Conservation (phyloP, 23 red algal species). For the Gracilaria gracilis region DNA sequence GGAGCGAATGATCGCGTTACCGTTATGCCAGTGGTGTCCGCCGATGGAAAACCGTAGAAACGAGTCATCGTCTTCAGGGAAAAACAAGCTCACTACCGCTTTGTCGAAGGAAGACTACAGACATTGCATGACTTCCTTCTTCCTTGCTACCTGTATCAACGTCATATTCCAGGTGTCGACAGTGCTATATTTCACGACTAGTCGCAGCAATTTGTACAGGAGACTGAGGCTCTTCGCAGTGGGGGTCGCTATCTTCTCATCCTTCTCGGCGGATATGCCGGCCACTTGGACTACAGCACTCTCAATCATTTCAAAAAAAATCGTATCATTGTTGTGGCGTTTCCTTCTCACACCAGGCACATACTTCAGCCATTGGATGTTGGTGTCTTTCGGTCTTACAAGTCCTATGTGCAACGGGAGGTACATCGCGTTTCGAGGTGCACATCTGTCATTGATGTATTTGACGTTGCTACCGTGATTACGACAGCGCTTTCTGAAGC, state of each 20-base stretch:
- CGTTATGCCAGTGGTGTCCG: slow-evolving; percentile 33
- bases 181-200: slow-evolving; percentile 27
- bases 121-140: slow-evolving; percentile 1
- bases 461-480: not conserved
- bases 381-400: not conserved
- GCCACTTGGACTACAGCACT: not conserved
- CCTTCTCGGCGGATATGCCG: slow-evolving; percentile 10
- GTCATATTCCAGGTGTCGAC: slow-evolving; percentile 13
- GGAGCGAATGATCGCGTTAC: slow-evolving; percentile 12
- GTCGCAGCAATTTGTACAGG: not conserved
- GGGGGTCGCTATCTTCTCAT: slow-evolving; percentile 23
- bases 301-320: not conserved
- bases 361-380: slow-evolving; percentile 16
- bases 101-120: not conserved
- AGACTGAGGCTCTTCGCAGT: not conserved
- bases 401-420: slow-evolving; percentile 31
- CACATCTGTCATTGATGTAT: not conserved
- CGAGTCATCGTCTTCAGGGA: not conserved
- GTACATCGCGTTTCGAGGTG: not conserved
- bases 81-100: not conserved
- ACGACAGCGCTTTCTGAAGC: not conserved
- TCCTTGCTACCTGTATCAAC: slow-evolving; percentile 38
- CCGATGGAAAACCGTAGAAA: slow-evolving; percentile 9
- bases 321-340: not conserved
- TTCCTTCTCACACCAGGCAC: slow-evolving; percentile 17